Evolutionary conservation across 306 rosid species (phyloP), one percentile per base, ranked within the genome.

Genomic region (Cicer judaicum): DNA sequence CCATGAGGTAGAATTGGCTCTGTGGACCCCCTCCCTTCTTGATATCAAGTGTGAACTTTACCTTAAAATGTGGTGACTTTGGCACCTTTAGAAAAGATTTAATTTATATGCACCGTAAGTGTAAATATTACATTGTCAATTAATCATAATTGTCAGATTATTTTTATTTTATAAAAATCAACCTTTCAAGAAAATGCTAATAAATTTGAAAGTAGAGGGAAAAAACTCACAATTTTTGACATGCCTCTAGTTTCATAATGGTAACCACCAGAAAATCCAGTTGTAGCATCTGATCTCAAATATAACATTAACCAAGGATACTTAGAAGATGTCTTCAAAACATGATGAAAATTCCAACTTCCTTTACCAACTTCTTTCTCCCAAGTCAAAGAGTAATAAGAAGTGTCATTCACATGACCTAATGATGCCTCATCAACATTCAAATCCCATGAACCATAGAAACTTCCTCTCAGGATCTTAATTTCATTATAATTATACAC

Each of bases 221-320:
- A 16, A 56, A 56, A 0, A 78, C 96, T 86, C 73, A 88, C 91
- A 46, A 72, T 73, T 85, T 86, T 88, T 70, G 87, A 87, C 91
- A 90, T 90, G 73, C 91, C 88, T 66, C 91, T 86, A 9, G 93
- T 88, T 72, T 83, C 86, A 57, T 90, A 88, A 73, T 82, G 93
- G 68, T 90, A 90, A 5, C 96, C 96, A 18, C 96, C 91, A 43
- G 96, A 90, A 44, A 73, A 88, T 64, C 91, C 96, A 54, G 42
- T 44, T 21, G 93, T 88, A 19, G 93, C 93, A 78, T 90, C 89
- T 68, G 93, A 90, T 74, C 96, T 83, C 39, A 90, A 80, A 80
- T 90, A 90, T 42, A 90, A 78, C 93, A 90, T 90, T 77, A 88
- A 63, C 96, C 91, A 86, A 68, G 93, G 96, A 14, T 90, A 90